These are phyloP conservation scores for Phialophora chinensis DNA, from an alignment of 2,329 filamentous ascomycete genomes.

Conservation along the genomic window DNA sequence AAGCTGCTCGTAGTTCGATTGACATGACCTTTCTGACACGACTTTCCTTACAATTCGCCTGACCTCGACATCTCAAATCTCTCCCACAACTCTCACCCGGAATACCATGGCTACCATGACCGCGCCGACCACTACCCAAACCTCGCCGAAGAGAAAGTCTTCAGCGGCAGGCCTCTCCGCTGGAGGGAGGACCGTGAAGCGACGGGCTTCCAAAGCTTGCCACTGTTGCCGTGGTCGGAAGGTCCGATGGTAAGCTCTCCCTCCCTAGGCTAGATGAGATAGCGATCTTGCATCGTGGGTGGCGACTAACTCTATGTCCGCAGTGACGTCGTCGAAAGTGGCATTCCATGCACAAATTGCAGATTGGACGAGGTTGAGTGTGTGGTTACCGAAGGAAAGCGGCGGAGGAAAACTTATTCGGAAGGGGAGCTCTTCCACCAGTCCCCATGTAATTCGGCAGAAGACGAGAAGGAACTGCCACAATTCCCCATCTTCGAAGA, in stretches of 20 bases:
- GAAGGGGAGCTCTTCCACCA: constrained; percentile 32
- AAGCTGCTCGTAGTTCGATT: not conserved
- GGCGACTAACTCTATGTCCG: not conserved
- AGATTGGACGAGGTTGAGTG: constrained; percentile 61
- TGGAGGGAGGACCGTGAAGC: constrained; percentile 69
- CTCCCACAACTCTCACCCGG: not conserved
- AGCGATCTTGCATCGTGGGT: not conserved
- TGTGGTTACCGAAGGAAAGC: constrained; percentile 77
- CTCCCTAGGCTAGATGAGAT: not conserved
- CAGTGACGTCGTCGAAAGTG: constrained; percentile 81
- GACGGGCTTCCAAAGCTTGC: constrained; percentile 88
- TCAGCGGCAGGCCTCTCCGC: constrained; percentile 61
- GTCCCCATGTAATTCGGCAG: constrained; percentile 35
- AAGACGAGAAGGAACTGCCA: constrained; percentile 36
- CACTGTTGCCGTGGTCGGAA: constrained; percentile 87
- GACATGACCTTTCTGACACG: not conserved
- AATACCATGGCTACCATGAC: constrained; percentile 10
- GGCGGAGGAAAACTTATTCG: constrained; percentile 73
- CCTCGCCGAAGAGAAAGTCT: constrained; percentile 61
- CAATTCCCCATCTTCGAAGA: constrained; percentile 42
- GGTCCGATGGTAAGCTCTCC: constrained; percentile 67
- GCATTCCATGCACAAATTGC: constrained; percentile 86
- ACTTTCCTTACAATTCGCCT: not conserved
- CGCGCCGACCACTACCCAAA: constrained; percentile 18
- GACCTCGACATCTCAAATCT: not conserved